phyloP scores from a whole-genome alignment of 2,329 filamentous ascomycete species.

The Neopestalotiopsis sp. region DNA sequence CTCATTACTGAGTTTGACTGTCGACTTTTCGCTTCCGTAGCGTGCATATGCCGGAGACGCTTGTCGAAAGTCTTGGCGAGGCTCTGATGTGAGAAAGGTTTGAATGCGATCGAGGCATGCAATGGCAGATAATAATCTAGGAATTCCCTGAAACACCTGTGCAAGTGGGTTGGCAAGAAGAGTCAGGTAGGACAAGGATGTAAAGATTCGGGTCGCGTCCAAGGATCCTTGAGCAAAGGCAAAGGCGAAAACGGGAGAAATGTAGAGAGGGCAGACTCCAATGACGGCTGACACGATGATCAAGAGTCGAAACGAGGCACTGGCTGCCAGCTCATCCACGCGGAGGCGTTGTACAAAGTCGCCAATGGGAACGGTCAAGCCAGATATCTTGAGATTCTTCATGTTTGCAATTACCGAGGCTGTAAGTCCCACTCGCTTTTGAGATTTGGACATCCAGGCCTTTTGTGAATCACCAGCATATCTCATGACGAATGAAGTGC shows the following conservation, averaged over 20 bases:
- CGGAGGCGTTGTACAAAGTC: slow-evolving; percentile 38
- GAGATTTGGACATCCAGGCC: slow-evolving; percentile 41
- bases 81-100: slow-evolving; percentile 35
- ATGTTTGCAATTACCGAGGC: slow-evolving; percentile 42
- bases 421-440: slow-evolving; percentile 37
- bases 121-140: slow-evolving; percentile 41
- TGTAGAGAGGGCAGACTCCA: slow-evolving; percentile 21
- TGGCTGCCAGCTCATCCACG: slow-evolving; percentile 40
- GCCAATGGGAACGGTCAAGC: slow-evolving; percentile 35
- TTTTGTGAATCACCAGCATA: slow-evolving; percentile 33
- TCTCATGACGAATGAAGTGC: slow-evolving; percentile 29
- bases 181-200: slow-evolving; percentile 45
- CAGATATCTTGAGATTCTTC: slow-evolving; percentile 48
- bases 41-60: neutral
- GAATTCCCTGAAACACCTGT: slow-evolving; percentile 42
- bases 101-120: slow-evolving; percentile 48
- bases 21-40: neutral
- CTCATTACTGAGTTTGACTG: neutral
- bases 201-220: slow-evolving; percentile 40
- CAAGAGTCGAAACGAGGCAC: slow-evolving; percentile 39
- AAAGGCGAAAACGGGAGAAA: slow-evolving; percentile 37
- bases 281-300: slow-evolving; percentile 40
- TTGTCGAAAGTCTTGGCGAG: slow-evolving; percentile 32
- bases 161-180: slow-evolving; percentile 44
- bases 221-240: slow-evolving; percentile 32